These are phyloP conservation scores for Diutina neorugosa DNA, from an alignment of 1,139 yeast genomes.

Conservation along the genomic window DNA sequence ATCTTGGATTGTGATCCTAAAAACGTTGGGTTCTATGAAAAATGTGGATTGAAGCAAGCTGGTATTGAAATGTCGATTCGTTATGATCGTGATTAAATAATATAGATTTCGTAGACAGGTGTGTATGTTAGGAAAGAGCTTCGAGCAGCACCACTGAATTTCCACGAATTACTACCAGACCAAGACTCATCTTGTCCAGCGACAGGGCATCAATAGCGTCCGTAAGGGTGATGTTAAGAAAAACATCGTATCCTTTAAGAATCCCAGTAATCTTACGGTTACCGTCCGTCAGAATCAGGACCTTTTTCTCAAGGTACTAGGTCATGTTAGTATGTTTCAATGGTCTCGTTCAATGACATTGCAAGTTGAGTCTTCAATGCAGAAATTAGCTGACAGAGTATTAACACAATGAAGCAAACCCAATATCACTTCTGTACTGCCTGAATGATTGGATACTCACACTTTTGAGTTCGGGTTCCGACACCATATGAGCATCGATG, in stretches of 20 bases:
- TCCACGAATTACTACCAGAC: constrained; percentile 50
- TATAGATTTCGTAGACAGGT: not conserved
- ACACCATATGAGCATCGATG: not conserved
- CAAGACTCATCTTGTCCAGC: constrained; percentile 47
- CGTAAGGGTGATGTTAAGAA: constrained; percentile 60
- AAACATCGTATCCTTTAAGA: constrained; percentile 69
- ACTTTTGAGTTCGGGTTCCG: constrained; percentile 2
- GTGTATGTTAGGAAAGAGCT: not conserved
- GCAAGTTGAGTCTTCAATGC: not conserved
- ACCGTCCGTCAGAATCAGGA: constrained; percentile 63
- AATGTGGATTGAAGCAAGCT: constrained; percentile 57
- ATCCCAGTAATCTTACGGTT: constrained; percentile 61
- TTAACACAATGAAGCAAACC: not conserved
- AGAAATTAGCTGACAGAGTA: too few species aligned
- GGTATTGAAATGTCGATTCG: constrained; percentile 63
- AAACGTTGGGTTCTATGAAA: constrained; percentile 78
- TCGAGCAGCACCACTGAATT: constrained; percentile 46
- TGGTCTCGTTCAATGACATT: not conserved
- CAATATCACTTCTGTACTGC: not conserved
- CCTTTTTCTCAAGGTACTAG: constrained; percentile 67
- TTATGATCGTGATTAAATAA: constrained; percentile 9
- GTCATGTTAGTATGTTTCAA: constrained; percentile 13
- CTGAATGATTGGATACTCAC: not conserved
- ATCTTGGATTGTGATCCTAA: constrained; percentile 79
- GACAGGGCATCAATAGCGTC: constrained; percentile 34